Evolutionary conservation across 768 basidiomycete species (phyloP).

Genomic region (Trametes maxima): DNA sequence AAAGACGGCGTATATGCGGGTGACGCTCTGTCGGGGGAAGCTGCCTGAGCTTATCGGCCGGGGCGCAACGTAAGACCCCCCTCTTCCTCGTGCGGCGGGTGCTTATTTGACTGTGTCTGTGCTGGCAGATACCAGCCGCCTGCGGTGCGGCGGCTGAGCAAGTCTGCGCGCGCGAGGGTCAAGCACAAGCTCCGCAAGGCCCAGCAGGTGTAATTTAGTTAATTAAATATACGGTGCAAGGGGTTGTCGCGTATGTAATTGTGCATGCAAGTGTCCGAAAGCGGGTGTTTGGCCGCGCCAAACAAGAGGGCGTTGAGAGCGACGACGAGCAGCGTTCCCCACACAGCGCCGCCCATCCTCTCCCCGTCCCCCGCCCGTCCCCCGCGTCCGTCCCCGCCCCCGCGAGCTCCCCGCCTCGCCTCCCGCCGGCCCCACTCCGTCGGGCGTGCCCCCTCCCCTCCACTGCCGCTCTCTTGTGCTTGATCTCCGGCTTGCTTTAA

Average conservation of each 20-base stretch:
- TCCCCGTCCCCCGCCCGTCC: not conserved
- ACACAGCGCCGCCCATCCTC: conserved; percentile 1
- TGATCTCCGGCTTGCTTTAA: conserved; percentile 35
- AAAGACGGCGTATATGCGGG: conserved; percentile 67
- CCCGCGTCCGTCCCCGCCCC: not conserved
- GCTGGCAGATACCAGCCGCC: conserved; percentile 59
- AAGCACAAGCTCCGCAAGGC: conserved; percentile 47
- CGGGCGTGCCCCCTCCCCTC: conserved; percentile 8
- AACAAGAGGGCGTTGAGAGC: conserved; percentile 6
- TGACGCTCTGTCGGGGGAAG: conserved; percentile 58
- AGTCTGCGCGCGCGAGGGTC: conserved; percentile 56
- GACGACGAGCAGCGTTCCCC: conserved; percentile 3
- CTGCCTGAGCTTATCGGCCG: conserved; percentile 35
- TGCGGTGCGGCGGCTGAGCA: conserved; percentile 52
- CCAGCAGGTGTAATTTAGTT: not conserved
- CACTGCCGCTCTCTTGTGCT: conserved; percentile 16
- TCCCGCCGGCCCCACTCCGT: not conserved
- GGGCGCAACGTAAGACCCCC: conserved; percentile 53
- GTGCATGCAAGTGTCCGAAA: not conserved
- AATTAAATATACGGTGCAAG: not conserved
- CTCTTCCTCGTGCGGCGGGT: not conserved
- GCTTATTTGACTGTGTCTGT: not conserved
- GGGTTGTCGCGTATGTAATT: not conserved
- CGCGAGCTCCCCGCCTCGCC: not conserved
- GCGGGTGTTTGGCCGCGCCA: conserved; percentile 2